Evolutionary conservation across 352 stramenopile species (phyloP), one percentile per base, ranked within the genome.

Genomic region (Phytophthora agathidicida): DNA sequence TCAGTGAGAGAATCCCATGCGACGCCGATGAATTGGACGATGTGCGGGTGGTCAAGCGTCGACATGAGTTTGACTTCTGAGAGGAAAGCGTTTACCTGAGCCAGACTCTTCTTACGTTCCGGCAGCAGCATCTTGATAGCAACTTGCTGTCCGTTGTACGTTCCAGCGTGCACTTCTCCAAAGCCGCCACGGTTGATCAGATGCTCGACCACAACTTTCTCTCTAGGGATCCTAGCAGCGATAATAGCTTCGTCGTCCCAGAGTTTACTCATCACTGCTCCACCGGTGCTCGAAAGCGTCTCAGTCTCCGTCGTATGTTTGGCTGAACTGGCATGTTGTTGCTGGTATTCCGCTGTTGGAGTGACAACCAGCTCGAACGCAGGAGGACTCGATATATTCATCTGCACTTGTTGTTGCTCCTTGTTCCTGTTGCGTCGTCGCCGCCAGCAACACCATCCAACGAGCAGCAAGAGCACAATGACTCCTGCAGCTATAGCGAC

Each of bases 1-100:
- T 73, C 59, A 1, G 45, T 59, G 17, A 74, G 48, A 19, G 66
- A 68, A 24, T 73, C 67, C 72, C 72, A 81, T 6, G 69, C 65
- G 9, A 75, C 63, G 14, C 69, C 67, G n/a, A n/a, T n/a, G n/a
- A n/a, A n/a, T n/a, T n/a, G n/a, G n/a, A n/a, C n/a, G n/a, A n/a
- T 71, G 23, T 61, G 50, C 23, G 43, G 26, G 39, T 70, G 70
- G 1, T 80, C 57, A 5, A 71, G 39, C 2, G 31, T 43, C 2
- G 55, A 47, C 47, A 71, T 65, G 32, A 71, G 35, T n/a, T 71
- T 71, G 6, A 67, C 37, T 22, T 71, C 63, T 5, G 43, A 41
- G 2, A 71, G 44, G 24, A 72, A 72, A 0, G 49, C 56, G 37
- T 64, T 72, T 2, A 73, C 58, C 14, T 73, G 64, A 6, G 38